Conservation (phyloP, 805 yeast species). For the Saturnispora ahearnii region DNA sequence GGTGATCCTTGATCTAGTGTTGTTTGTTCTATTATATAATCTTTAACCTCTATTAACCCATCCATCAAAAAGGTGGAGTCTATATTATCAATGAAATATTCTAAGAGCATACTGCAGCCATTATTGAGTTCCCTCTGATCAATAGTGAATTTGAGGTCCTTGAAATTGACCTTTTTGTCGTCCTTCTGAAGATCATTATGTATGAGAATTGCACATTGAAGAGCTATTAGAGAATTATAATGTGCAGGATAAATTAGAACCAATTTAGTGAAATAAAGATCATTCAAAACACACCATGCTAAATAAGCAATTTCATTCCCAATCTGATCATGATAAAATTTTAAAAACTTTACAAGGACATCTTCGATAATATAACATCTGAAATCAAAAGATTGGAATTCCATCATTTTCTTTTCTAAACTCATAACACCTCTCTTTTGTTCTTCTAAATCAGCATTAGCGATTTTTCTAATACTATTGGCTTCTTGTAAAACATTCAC, state of each 20-base stretch:
- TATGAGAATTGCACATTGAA: slow-evolving; percentile 43
- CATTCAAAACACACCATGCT: slow-evolving; percentile 74
- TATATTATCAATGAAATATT: slow-evolving; percentile 25
- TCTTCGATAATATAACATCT: slow-evolving; percentile 60
- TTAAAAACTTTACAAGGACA: slow-evolving; percentile 52
- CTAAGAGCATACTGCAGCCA: slow-evolving; percentile 24
- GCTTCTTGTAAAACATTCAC: slow-evolving; percentile 50
- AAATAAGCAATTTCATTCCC: slow-evolving; percentile 36
- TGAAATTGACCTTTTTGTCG: slow-evolving; percentile 5
- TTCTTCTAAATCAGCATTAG: slow-evolving; percentile 34
- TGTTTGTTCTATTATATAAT: slow-evolving; percentile 9
- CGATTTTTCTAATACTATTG: slow-evolving; percentile 24
- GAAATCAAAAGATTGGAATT: slow-evolving; percentile 73
- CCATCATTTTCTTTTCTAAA: slow-evolving; percentile 65
- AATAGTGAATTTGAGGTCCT: slow-evolving; percentile 8
- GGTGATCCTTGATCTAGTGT: background rate
- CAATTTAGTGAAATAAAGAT: slow-evolving; percentile 60
- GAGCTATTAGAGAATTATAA: slow-evolving; percentile 58
- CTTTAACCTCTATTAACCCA: slow-evolving; percentile 15
- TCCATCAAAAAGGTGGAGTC: slow-evolving; percentile 20
- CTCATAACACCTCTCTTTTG: slow-evolving; percentile 49
- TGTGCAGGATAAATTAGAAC: slow-evolving; percentile 67
- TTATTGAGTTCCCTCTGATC: slow-evolving; percentile 3
- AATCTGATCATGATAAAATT: slow-evolving; percentile 26
- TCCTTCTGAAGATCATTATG: slow-evolving; percentile 19